Evolutionary conservation across 129 eudicot species (phyloP).

Genomic region (Solidago caesia): DNA sequence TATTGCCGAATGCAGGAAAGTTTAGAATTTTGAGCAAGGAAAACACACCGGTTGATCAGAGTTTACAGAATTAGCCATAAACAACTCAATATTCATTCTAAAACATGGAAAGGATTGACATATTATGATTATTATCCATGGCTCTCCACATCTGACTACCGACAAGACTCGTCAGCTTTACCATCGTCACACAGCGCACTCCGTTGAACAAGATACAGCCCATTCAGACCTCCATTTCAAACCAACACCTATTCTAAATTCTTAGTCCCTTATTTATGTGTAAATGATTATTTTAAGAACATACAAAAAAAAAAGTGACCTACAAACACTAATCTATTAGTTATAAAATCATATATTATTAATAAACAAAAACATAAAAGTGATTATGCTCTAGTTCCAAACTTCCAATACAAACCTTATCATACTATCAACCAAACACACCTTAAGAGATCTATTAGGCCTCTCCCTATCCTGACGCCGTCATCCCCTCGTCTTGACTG

Average conservation of each 20-base stretch:
- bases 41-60: constrained; percentile 10
- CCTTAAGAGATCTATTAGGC: constrained; percentile 8
- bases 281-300: background rate
- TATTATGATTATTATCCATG: background rate
- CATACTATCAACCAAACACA: constrained; percentile 10
- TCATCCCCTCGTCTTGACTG: too few species aligned
- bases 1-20: background rate
- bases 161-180: background rate
- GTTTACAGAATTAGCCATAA: background rate
- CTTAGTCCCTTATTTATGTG: background rate
- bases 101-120: background rate
- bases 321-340: background rate
- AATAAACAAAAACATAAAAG: background rate
- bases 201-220: background rate
- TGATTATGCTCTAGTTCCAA: background rate
- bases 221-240: background rate
- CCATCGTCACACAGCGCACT: too few species aligned
- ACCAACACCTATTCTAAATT: constrained; percentile 5
- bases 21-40: background rate
- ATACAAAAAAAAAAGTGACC: background rate
- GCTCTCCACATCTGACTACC: constrained; percentile 1
- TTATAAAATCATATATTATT: background rate
- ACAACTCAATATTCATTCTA: background rate
- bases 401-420: background rate
- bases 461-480: too few species aligned